phyloP scores from a whole-genome alignment of 202 grass and related monocot genomes.

The Schoenoplectus tabernaemontani region DNA sequence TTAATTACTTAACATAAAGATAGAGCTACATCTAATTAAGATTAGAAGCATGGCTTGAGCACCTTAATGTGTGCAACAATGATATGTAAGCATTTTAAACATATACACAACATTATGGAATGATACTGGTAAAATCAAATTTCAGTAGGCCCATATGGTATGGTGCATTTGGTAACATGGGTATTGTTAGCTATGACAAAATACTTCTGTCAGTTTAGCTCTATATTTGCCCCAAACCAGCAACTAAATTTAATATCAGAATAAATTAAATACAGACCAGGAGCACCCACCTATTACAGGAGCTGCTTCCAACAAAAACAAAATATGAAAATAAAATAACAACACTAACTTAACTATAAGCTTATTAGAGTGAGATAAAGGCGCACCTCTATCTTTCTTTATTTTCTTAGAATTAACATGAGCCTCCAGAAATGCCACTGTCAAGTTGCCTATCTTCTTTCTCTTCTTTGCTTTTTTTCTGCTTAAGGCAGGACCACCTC shows the following conservation, averaged over 20 bases:
- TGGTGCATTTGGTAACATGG: not conserved
- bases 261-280: not conserved
- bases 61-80: not conserved
- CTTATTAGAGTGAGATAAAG: not conserved
- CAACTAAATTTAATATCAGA: not conserved
- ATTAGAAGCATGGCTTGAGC: not conserved
- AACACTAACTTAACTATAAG: not conserved
- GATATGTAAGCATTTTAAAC: not conserved
- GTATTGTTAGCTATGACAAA: not conserved
- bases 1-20: not conserved
- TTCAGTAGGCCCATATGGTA: not conserved
- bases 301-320: not conserved
- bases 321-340: slow-evolving; percentile 4
- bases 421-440: not conserved
- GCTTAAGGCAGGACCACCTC: not conserved
- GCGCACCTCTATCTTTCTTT: not conserved
- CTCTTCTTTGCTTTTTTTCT: not conserved
- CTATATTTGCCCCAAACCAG: not conserved
- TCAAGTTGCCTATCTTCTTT: not conserved
- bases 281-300: not conserved
- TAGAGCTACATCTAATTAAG: not conserved
- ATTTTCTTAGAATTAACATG: slow-evolving; percentile 7
- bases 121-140: not conserved
- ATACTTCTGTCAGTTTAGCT: not conserved
- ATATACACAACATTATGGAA: not conserved